Conservation (phyloP, 352 stramenopile genomes). For the Globisporangium mamillatum region DNA sequence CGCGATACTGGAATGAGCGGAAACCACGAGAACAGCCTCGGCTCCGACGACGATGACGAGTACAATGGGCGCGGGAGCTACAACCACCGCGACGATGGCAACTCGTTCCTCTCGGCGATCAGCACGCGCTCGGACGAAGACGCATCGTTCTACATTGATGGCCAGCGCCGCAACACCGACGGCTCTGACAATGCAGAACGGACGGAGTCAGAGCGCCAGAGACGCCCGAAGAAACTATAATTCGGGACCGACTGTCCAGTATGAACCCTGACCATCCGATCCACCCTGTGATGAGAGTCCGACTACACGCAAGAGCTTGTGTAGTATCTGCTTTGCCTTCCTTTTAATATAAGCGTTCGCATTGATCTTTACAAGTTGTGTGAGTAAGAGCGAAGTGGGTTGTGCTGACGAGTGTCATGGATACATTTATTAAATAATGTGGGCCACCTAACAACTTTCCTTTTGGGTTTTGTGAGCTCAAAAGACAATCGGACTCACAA, state of each 20-base stretch:
- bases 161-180: constrained; percentile 18
- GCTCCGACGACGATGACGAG: constrained; percentile 28
- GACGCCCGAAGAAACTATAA: constrained; percentile 20
- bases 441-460: not conserved
- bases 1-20: constrained; percentile 25
- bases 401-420: not conserved
- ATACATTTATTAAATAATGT: constrained; percentile 3
- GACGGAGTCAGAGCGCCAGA: constrained; percentile 4
- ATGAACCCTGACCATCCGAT: not conserved
- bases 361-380: not conserved
- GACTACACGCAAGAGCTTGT: not conserved
- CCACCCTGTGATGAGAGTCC: not conserved
- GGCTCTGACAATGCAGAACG: not conserved
- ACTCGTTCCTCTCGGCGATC: constrained; percentile 54
- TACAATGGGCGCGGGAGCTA: constrained; percentile 28
- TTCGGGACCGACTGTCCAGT: not conserved
- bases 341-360: not conserved
- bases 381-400: not conserved
- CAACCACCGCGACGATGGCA: constrained; percentile 26
- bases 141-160: constrained; percentile 48
- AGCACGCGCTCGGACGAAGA: constrained; percentile 66
- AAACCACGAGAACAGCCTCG: constrained; percentile 23
- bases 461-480: not conserved
- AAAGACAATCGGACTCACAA: not conserved
- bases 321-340: not conserved